Conservation (phyloP, 2,329 filamentous ascomycete species). For the Coniella lustricola region DNA sequence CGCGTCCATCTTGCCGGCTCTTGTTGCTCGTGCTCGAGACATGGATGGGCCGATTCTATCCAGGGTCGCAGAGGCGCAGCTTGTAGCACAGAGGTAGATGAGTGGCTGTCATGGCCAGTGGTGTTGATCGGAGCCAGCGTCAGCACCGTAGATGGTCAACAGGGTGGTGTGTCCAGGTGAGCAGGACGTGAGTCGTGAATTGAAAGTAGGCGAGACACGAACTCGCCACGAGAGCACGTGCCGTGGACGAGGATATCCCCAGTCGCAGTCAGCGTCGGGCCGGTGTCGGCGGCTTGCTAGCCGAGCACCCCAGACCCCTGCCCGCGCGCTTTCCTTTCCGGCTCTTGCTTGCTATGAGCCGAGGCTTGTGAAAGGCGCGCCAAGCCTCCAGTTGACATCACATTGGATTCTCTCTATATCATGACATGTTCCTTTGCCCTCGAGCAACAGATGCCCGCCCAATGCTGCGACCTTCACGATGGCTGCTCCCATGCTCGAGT, state of each 20-base stretch:
- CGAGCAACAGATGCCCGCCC: background rate
- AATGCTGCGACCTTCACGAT: slow-evolving; percentile 19
- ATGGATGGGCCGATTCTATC: background rate
- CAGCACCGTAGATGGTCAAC: background rate
- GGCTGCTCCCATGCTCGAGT: slow-evolving; percentile 72
- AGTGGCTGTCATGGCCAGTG: background rate
- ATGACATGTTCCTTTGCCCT: background rate
- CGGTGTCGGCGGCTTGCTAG: slow-evolving; percentile 13
- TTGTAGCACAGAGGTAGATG: too few relatives aligned
- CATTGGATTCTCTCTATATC: background rate
- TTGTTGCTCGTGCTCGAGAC: background rate
- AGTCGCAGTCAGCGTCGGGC: background rate
- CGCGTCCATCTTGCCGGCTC: slow-evolving; percentile 43
- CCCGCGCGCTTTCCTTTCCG: too few relatives aligned
- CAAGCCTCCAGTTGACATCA: slow-evolving; percentile 9
- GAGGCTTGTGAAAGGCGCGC: slow-evolving; percentile 11
- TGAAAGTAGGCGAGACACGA: background rate
- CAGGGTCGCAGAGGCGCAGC: background rate
- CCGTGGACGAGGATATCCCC: background rate
- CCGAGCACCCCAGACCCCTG: too few relatives aligned
- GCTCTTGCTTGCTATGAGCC: slow-evolving; percentile 2
- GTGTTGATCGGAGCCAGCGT: background rate
- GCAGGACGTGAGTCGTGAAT: too few relatives aligned
- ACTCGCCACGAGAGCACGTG: slow-evolving; percentile 15
- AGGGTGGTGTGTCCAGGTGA: background rate